Percentiles rank a stretch among this genome's conserved stretches.
Evolutionary conservation across 2,329 filamentous ascomycete species (phyloP).

Genomic region (Dryadomyces quercus-mongolicae): DNA sequence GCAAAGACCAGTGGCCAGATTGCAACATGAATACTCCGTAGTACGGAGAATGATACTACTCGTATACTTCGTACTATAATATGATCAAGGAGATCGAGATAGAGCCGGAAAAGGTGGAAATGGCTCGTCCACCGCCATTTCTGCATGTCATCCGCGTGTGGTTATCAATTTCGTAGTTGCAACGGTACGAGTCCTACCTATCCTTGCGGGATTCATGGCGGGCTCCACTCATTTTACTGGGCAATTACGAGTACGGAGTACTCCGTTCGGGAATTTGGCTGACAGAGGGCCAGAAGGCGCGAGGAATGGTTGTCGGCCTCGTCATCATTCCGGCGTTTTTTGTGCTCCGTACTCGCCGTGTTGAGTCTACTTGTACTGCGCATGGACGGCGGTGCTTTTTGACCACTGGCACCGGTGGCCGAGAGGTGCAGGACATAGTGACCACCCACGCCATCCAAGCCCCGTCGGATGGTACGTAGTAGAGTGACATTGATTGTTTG

Average conservation of each 20-base stretch:
- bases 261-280: too few relatives aligned
- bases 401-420: conserved; percentile 2
- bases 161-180: not conserved
- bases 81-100: not conserved
- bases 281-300: not conserved
- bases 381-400: too few relatives aligned
- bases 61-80: too few relatives aligned
- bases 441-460: not conserved
- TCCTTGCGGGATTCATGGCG: too few relatives aligned
- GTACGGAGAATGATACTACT: too few relatives aligned
- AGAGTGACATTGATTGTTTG: not conserved
- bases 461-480: not conserved
- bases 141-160: not conserved
- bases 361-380: too few relatives aligned
- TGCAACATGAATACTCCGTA: too few relatives aligned
- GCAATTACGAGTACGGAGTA: too few relatives aligned
- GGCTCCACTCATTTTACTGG: too few relatives aligned
- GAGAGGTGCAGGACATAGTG: conserved; percentile 9
- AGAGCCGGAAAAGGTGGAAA: not conserved
- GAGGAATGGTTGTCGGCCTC: not conserved
- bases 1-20: too few relatives aligned
- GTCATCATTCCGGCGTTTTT: not conserved
- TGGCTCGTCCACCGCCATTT: not conserved
- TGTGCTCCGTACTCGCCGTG: too few relatives aligned
- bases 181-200: too few relatives aligned